A percentile compares a stretch with the other conserved stretches of the same genome.
Evolutionary conservation across 371 early-diverging fungal genomes (phyloP).

Genomic region (Dichotomocladium elegans): DNA sequence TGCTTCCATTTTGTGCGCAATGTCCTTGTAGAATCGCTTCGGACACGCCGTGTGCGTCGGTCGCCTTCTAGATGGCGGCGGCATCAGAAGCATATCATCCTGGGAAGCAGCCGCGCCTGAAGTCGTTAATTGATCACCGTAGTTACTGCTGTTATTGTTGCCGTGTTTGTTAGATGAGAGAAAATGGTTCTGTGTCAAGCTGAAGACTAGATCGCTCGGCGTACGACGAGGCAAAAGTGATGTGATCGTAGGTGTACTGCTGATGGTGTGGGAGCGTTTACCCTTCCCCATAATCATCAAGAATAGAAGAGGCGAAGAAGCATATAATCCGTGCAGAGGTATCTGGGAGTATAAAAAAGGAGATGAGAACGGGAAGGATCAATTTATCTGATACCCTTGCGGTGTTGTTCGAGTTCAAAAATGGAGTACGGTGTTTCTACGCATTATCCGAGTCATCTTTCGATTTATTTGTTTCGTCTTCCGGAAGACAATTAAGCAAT

Average conservation of each 20-base stretch:
- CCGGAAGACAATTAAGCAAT: too few relatives aligned
- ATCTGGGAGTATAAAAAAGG: too few relatives aligned
- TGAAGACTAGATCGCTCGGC: slow-evolving; percentile 1
- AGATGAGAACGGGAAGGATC: too few relatives aligned
- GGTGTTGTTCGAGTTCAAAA: too few relatives aligned
- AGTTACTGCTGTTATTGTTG: too few relatives aligned
- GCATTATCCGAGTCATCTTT: too few relatives aligned
- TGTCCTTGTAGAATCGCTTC: slow-evolving; percentile 1
- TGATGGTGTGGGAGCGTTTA: slow-evolving; percentile 26
- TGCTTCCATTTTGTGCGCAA: slow-evolving; percentile 45
- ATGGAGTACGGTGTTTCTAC: too few relatives aligned
- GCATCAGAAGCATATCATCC: background rate
- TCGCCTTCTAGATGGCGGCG: background rate
- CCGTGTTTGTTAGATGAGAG: background rate
- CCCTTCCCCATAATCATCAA: slow-evolving; percentile 36
- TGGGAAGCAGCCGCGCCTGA: slow-evolving; percentile 1
- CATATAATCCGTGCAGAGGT: too few relatives aligned
- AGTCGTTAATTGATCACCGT: background rate
- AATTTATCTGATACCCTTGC: too few relatives aligned
- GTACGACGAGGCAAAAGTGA: background rate
- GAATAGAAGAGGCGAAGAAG: too few relatives aligned
- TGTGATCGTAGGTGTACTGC: slow-evolving; percentile 7
- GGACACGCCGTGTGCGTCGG: slow-evolving; percentile 3
- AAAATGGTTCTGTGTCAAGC: background rate
- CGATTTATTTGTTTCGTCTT: too few relatives aligned